These are phyloP conservation scores for Schizochytrium sp. DNA, from an alignment of 108 stramenopile species.

Conservation along the genomic window DNA sequence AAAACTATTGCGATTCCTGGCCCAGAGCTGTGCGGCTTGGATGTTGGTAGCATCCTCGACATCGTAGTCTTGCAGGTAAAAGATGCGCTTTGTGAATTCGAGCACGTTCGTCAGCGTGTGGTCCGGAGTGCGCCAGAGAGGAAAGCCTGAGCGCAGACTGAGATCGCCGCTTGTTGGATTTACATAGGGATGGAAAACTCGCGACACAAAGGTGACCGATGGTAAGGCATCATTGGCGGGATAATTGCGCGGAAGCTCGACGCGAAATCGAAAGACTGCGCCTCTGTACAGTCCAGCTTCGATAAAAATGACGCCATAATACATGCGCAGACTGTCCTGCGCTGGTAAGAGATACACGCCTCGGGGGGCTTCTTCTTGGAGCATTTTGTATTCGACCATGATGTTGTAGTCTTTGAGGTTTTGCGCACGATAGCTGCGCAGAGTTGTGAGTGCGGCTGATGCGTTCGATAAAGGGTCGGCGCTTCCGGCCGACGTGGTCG, in stretches of 20 bases:
- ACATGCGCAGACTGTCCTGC: not conserved
- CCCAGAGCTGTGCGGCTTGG: not conserved
- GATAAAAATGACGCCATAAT: not conserved
- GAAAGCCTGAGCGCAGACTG: not conserved
- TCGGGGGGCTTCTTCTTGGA: not conserved
- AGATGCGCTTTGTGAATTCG: not conserved
- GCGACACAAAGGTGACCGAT: not conserved
- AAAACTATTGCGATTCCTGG: not conserved
- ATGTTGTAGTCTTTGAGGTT: slow-evolving; percentile 10
- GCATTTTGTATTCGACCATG: slow-evolving; percentile 7
- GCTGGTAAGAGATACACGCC: not conserved
- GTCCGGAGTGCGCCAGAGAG: not conserved
- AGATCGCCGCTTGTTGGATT: not conserved
- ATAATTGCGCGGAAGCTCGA: not conserved
- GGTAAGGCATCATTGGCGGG: not conserved
- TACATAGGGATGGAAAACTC: not conserved
- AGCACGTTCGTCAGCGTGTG: not conserved
- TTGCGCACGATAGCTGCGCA: not conserved
- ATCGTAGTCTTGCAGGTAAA: not conserved
- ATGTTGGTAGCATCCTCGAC: not conserved
- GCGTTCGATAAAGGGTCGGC: no score
- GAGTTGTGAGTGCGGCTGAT: not conserved
- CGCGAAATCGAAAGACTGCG: not conserved
- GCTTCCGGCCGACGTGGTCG: no score
- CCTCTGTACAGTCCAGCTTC: slow-evolving; percentile 14